Percentiles rank a stretch among this genome's conserved stretches.
Conservation (phyloP, 371 early-diverging fungal genomes). For the Lichtheimia ramosa region DNA sequence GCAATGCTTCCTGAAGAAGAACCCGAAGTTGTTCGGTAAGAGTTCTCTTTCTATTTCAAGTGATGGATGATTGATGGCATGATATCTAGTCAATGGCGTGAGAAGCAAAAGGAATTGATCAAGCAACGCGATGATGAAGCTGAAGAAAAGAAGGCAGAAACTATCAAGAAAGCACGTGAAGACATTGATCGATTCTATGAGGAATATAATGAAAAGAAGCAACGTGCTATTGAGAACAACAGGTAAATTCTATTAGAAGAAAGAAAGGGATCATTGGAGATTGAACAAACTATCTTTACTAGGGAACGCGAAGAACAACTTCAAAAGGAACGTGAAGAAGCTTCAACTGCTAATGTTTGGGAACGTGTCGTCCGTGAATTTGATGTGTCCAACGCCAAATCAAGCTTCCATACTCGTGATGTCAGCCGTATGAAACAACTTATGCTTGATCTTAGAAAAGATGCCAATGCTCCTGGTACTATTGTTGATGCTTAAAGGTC, state of each 20-base stretch:
- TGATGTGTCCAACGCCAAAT: conserved; percentile 55
- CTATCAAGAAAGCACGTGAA: conserved; percentile 72
- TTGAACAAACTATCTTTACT: not conserved
- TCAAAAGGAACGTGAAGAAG: conserved; percentile 59
- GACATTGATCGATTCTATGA: conserved; percentile 92
- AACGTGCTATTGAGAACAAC: conserved; percentile 76
- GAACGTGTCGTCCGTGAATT: conserved; percentile 73
- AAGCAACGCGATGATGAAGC: conserved; percentile 78
- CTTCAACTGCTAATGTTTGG: conserved; percentile 71
- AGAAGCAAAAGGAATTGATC: conserved; percentile 71
- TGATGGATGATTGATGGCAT: not conserved
- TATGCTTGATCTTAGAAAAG: conserved; percentile 77
- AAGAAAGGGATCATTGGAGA: not conserved
- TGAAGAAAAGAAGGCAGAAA: conserved; percentile 68
- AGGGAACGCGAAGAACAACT: conserved; percentile 57
- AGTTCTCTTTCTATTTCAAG: not conserved
- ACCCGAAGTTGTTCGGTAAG: conserved; percentile 60
- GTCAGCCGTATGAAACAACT: conserved; percentile 85
- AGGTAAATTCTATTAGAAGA: conserved; percentile 36
- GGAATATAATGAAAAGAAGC: conserved; percentile 91
- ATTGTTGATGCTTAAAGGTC: conserved; percentile 40
- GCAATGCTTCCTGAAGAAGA: conserved; percentile 54
- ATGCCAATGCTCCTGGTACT: conserved; percentile 78
- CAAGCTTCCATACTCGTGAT: conserved; percentile 48
- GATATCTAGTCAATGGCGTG: conserved; percentile 74